phyloP scores from a whole-genome alignment of 352 stramenopile species.

The Phytopythium ostracodes region DNA sequence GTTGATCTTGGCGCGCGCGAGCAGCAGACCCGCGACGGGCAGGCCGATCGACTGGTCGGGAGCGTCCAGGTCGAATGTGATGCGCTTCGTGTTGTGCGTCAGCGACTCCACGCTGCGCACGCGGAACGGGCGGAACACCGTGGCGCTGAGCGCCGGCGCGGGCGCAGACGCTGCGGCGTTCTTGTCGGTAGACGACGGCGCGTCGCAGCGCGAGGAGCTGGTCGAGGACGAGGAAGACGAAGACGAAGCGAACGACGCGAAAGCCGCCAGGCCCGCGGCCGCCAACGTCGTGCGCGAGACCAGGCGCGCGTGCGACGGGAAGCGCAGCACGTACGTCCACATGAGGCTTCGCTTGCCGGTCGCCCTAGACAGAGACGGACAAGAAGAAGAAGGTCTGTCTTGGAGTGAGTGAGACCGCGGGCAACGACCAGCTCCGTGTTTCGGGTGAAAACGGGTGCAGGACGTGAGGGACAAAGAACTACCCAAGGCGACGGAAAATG shows the following conservation, averaged over 20 bases:
- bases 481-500: neutral
- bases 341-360: slow-evolving; percentile 13
- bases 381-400: neutral
- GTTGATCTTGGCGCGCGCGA: slow-evolving; percentile 67
- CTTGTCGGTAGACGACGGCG: slow-evolving; percentile 10
- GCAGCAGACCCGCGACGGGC: slow-evolving; percentile 43
- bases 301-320: slow-evolving; percentile 34
- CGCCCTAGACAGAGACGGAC: too few relatives aligned
- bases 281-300: slow-evolving; percentile 28
- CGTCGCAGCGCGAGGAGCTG: slow-evolving; percentile 10
- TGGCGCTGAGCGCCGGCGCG: slow-evolving; percentile 42
- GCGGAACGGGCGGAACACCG: slow-evolving; percentile 72
- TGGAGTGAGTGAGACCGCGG: too few relatives aligned
- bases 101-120: slow-evolving; percentile 66
- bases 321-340: slow-evolving; percentile 49
- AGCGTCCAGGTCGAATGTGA: slow-evolving; percentile 62
- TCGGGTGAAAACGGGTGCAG: slow-evolving; percentile 7
- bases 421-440: too few relatives aligned
- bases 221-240: slow-evolving; percentile 14
- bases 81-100: slow-evolving; percentile 77
- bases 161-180: slow-evolving; percentile 3
- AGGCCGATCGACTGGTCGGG: slow-evolving; percentile 66
- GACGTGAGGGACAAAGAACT: slow-evolving; percentile 1
- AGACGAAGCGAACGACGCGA: slow-evolving; percentile 23
- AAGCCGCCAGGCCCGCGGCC: slow-evolving; percentile 34